Conservation (phyloP, 2,329 filamentous ascomycete genomes). For the Stagonosporopsis cucurbitacearum region DNA sequence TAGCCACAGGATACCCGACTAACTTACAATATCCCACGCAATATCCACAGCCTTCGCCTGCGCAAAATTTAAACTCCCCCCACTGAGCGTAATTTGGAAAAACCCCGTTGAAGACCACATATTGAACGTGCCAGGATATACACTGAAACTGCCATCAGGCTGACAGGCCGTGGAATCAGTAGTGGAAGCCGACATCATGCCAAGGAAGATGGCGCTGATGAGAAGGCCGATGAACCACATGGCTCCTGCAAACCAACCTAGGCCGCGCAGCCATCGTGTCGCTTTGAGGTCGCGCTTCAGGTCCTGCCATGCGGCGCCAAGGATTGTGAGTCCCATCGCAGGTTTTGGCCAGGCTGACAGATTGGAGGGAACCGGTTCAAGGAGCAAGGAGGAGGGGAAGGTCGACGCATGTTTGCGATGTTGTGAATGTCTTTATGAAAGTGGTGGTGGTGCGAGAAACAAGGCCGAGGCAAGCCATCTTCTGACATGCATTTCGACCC, state of each 20-base stretch:
- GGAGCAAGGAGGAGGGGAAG: too few relatives aligned
- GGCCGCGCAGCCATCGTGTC: background rate
- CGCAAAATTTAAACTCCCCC: conserved; percentile 19
- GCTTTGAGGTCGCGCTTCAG: background rate
- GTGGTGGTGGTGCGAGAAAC: too few relatives aligned
- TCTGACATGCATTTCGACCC: too few relatives aligned
- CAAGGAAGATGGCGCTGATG: background rate
- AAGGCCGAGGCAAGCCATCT: too few relatives aligned
- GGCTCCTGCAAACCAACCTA: background rate
- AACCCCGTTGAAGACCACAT: conserved; percentile 21
- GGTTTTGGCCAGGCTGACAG: too few relatives aligned
- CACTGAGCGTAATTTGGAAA: conserved; percentile 26
- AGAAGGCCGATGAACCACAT: background rate
- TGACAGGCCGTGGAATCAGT: background rate
- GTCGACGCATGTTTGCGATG: too few relatives aligned
- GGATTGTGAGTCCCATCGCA: too few relatives aligned
- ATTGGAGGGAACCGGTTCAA: too few relatives aligned
- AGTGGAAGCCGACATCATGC: background rate
- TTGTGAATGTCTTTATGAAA: too few relatives aligned
- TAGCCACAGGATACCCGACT: background rate
- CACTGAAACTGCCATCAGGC: conserved; percentile 11
- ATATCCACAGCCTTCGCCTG: conserved; percentile 28
- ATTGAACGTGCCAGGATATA: conserved; percentile 11
- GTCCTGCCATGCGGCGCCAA: background rate
- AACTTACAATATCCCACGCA: conserved; percentile 28